Percentiles rank a stretch among this genome's conserved stretches.
Evolutionary conservation across 73 alveolate species (phyloP).

Genomic region (Effrenium voratum): DNA sequence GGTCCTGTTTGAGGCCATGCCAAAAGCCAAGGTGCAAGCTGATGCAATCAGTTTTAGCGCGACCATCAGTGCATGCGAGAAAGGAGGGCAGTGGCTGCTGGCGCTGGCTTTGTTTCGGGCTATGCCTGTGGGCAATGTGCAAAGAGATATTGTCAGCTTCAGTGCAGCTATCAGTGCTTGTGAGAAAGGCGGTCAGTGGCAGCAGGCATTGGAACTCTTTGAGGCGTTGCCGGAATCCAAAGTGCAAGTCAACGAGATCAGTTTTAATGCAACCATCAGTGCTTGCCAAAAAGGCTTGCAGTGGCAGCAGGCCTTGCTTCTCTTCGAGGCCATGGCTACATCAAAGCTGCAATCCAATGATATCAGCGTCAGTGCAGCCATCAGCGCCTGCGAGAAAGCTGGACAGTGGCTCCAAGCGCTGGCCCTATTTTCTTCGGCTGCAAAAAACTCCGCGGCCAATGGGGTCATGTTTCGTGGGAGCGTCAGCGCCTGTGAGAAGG

Average conservation of each 20-base stretch:
- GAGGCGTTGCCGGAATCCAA: neutral
- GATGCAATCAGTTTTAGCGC: neutral
- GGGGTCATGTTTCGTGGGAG: no score
- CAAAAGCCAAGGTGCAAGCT: neutral
- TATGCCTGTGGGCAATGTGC: neutral
- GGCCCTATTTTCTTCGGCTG: no score
- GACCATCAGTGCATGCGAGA: neutral
- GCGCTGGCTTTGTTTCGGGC: neutral
- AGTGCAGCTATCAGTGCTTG: neutral
- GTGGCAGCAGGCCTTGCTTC: neutral
- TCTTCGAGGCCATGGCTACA: neutral
- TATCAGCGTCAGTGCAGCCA: neutral
- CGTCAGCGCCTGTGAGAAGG: no score
- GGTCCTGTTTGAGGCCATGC: neutral
- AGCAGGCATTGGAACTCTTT: neutral
- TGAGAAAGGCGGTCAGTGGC: neutral
- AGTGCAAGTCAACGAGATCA: neutral
- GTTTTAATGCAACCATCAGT: neutral
- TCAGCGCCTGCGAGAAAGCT: conserved; percentile 9
- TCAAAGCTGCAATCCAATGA: neutral
- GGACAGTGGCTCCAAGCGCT: neutral
- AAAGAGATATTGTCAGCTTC: neutral
- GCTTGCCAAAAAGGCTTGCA: neutral
- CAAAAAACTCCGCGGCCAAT: no score
- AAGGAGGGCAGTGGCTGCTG: neutral